Percentiles rank a stretch among this genome's conserved stretches.
Evolutionary conservation across 306 rosid species (phyloP).

Genomic region (Abrus precatorius): DNA sequence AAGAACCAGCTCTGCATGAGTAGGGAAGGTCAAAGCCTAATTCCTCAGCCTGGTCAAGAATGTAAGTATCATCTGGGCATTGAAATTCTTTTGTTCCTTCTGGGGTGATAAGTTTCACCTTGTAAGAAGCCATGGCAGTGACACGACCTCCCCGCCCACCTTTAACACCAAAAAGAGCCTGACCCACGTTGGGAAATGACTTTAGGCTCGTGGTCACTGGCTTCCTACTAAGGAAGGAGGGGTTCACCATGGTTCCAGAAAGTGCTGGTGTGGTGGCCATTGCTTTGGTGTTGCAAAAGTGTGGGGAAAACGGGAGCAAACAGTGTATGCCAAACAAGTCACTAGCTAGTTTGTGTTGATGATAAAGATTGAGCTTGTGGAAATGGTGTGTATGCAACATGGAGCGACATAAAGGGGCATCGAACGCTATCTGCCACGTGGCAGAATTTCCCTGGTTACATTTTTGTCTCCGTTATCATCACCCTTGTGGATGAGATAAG

Average conservation of each 20-base stretch:
- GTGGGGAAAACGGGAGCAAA: not conserved
- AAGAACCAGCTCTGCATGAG: conserved; percentile 92
- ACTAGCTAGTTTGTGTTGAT: conserved; percentile 13
- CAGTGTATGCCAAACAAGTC: not conserved
- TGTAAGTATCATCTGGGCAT: conserved; percentile 69
- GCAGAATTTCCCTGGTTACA: conserved; percentile 34
- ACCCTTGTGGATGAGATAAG: not conserved
- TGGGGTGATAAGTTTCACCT: conserved; percentile 74
- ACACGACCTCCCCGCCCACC: conserved; percentile 66
- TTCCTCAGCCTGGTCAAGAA: conserved; percentile 80
- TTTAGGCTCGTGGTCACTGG: conserved; percentile 54
- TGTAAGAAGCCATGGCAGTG: conserved; percentile 69
- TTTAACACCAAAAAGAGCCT: conserved; percentile 63
- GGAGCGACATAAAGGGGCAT: not conserved
- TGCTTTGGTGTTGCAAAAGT: not conserved
- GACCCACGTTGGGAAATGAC: conserved; percentile 58
- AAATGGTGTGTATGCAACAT: conserved; percentile 39
- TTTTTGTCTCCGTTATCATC: conserved; percentile 51
- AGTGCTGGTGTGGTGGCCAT: conserved; percentile 70
- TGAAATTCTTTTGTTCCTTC: conserved; percentile 59
- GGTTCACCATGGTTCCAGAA: conserved; percentile 70
- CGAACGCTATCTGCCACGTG: conserved; percentile 70
- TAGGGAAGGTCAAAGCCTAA: conserved; percentile 73
- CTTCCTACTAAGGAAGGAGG: conserved; percentile 62
- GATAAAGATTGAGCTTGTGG: conserved; percentile 49